Evolutionary conservation across 2,329 filamentous ascomycete genomes (phyloP), one percentile per base, ranked within the genome.

Genomic region (Fusarium protoensiforme): DNA sequence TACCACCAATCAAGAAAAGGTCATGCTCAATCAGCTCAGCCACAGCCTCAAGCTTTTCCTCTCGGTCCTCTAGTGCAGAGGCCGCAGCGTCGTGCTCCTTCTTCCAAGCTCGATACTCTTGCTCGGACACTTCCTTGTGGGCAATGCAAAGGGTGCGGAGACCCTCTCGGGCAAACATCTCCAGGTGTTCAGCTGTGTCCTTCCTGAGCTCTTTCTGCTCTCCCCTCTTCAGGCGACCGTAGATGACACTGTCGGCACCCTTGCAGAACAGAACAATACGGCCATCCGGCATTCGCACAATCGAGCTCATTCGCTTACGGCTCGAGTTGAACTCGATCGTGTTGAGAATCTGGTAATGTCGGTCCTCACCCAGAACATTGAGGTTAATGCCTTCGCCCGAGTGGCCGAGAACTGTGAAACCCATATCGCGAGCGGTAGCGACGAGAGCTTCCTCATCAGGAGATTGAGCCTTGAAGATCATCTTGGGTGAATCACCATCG

Each of bases 271-370:
- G 88, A 63, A 96, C 88, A 70, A 99, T 98, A 67, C 89, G 92
- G 43, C 93, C 93, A 81, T 98, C 91, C 0, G 96, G 96, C 95
- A 98, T 98, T 66, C 93, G 90, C 59, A 99, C 92, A 75, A 99
- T 98, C 3, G 95, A 94, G 83, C 95, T 98, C 96, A 99, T 99
- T 75, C 96, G 91, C 85, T 99, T 99, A 78, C 96, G 90, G 48
- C 93, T 95, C 0, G 96, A 98, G 81, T 98, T 98, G 86, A 99
- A 99, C 81, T 99, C 96, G 39, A 99, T 92, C 1, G 93, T 98
- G 83, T 98, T 98, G 56, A 99, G 89, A 35, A 99, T 92, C 18
- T 91, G 92, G 81, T 96, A 99, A 70, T 92, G 91, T 54, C 91
- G 89, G 75, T 98, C 95, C 77, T 95, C 89, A 57, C 96, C 97